Evolutionary conservation across 768 basidiomycete species (phyloP), one percentile per base, ranked within the genome.

Genomic region (Suillus weaverae): DNA sequence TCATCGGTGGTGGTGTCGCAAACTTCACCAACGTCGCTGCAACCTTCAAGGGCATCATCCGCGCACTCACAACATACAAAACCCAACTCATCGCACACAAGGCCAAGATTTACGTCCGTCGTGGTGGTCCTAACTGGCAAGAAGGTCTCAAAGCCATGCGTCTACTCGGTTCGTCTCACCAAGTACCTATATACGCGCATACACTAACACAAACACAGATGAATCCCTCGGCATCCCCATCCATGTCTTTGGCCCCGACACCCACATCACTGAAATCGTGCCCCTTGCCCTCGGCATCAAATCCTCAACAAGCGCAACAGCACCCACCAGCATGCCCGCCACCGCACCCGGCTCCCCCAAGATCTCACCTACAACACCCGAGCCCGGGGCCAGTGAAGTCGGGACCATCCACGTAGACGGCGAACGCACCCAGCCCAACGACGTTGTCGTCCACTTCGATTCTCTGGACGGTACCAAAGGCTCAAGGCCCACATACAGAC

Each of bases 191-290:
- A 2, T 2, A 26, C 26, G 2, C 2, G 26, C 26, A 26, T 26
- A 26, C 26, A 26, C 26, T 41, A 1, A 26, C 26, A 26, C 26
- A 1, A 26, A 26, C 26, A 26, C 26, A 26, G 26, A 2, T 26
- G 26, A 26, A 26, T 26, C 26, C 26, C 2, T 26, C 2, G 26
- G 1, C 26, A 26, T 26, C 26, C 26, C 26, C 61, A 99, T 99
- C 81, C 89, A 89, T 66, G 96, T 98, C 68, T 98, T 92, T 79
- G 97, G 97, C 67, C 97, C 97, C 67, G 97, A 98, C 74, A 96
- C 96, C 30, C 96, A 97, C 81, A 96, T 99, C 80, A 99, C 97
- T 51, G 94, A 94, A 76, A 97, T 99, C 68, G 97, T 99, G 33
- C 97, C 97, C 62, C 91, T 99, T 65, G 97, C 96, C n/a, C 89